Evolutionary conservation across 495 filamentous ascomycete species (phyloP).

Genomic region (Penicillium cataractarum): DNA sequence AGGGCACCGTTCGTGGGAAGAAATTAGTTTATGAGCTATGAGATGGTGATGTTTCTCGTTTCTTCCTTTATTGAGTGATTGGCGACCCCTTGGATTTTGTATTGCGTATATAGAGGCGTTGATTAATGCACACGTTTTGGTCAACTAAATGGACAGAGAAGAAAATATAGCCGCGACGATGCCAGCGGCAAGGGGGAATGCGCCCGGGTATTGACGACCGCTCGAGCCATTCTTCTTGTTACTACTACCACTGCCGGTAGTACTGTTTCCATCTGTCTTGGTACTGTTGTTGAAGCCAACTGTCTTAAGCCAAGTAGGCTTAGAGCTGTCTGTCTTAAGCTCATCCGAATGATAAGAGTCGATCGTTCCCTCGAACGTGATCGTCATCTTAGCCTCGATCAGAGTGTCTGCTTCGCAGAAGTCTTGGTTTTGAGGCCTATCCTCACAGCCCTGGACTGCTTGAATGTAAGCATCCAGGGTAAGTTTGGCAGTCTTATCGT

Average conservation of each 20-base stretch:
- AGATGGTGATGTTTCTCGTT: not conserved
- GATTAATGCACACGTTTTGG: not conserved
- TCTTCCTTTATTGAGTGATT: not conserved
- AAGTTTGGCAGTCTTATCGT: constrained; percentile 3
- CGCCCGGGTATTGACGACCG: not conserved
- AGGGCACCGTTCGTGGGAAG: not conserved
- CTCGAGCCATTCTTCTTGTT: not conserved
- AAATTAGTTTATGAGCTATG: not conserved
- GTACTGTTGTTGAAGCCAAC: constrained; percentile 21
- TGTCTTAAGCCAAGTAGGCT: constrained; percentile 18
- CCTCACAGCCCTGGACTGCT: not conserved
- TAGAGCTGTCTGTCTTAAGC: constrained; percentile 9
- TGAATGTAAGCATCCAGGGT: not conserved
- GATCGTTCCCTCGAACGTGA: constrained; percentile 3
- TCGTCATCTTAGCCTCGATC: not conserved
- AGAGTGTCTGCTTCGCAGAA: not conserved
- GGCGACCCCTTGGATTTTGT: not conserved
- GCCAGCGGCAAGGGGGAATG: not conserved
- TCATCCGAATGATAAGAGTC: constrained; percentile 23
- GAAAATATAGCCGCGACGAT: not conserved
- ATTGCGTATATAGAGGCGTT: not conserved
- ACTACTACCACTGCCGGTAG: not conserved
- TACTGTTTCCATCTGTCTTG: not conserved
- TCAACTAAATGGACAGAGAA: not conserved
- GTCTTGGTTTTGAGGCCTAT: not conserved